A percentile compares a stretch with the other conserved stretches of the same genome.
These are phyloP conservation scores for Mesembryanthemum crystallinum DNA, from an alignment of 148 eudicot genomes.

Conservation along the genomic window DNA sequence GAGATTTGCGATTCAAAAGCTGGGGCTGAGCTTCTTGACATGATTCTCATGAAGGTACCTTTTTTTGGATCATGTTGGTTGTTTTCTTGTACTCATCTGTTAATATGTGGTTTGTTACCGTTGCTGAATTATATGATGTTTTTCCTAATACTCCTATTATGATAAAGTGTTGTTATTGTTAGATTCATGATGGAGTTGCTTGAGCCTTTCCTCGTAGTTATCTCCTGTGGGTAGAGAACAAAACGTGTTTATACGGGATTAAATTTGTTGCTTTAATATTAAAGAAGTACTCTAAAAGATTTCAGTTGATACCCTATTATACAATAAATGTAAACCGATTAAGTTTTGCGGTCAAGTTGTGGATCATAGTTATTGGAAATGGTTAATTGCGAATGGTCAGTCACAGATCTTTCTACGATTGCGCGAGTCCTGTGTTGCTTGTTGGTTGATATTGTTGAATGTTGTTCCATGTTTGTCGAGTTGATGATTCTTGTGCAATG, in stretches of 20 bases:
- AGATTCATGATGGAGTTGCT: neutral
- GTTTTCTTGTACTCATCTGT: neutral
- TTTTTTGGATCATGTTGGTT: neutral
- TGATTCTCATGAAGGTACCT: conserved; percentile 49
- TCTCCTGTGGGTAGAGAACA: neutral
- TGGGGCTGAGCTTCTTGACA: conserved; percentile 48
- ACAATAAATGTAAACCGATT: too few relatives aligned
- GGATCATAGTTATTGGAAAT: too few relatives aligned
- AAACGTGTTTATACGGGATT: neutral
- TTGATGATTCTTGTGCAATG: neutral
- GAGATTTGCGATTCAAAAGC: conserved; percentile 36
- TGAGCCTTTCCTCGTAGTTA: neutral
- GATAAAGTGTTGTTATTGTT: too few relatives aligned
- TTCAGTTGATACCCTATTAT: too few relatives aligned
- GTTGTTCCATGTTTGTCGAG: too few relatives aligned
- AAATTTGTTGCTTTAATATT: neutral
- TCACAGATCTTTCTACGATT: too few relatives aligned
- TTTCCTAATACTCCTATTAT: neutral
- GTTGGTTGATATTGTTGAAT: neutral
- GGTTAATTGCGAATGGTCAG: too few relatives aligned
- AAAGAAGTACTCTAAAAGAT: too few relatives aligned
- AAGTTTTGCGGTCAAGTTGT: too few relatives aligned
- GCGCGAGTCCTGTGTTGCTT: neutral
- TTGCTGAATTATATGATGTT: neutral
- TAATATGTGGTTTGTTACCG: neutral